Conservation (phyloP, 345 rosid species). For the Populus nigra region DNA sequence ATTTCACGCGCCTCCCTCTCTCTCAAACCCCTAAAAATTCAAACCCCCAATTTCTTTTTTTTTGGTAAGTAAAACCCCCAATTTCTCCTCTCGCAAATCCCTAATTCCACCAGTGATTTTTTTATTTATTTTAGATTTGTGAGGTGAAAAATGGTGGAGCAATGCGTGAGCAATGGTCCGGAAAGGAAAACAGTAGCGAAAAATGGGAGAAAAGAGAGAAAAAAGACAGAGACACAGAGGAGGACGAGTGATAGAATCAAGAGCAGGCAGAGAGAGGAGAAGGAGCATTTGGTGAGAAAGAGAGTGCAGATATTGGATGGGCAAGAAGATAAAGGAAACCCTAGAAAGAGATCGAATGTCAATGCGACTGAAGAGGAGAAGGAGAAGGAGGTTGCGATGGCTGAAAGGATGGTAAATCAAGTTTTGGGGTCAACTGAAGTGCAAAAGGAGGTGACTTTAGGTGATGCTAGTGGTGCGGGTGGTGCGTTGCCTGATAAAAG, state of each 20-base stretch:
- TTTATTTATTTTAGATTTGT: too few relatives aligned
- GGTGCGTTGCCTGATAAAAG: slow-evolving; percentile 36
- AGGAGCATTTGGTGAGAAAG: slow-evolving; percentile 42
- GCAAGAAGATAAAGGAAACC: background rate
- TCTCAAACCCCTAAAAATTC: background rate
- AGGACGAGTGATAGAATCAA: slow-evolving; percentile 47
- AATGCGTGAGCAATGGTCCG: background rate
- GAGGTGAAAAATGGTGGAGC: background rate
- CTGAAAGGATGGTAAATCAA: background rate
- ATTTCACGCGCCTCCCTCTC: background rate
- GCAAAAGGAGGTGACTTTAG: background rate
- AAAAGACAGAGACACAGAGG: slow-evolving; percentile 7
- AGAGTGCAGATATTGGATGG: slow-evolving; percentile 42
- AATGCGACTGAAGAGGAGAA: slow-evolving; percentile 1
- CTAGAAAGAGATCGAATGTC: slow-evolving; percentile 14
- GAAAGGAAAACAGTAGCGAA: background rate
- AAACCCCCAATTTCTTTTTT: background rate
- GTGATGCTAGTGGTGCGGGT: background rate
- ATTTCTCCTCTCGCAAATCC: background rate
- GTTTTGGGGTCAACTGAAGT: background rate
- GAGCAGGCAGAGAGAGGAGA: slow-evolving; percentile 37
- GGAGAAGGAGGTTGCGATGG: slow-evolving; percentile 13
- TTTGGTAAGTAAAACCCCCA: too few relatives aligned
- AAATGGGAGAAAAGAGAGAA: background rate
- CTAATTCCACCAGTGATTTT: background rate